A percentile compares a stretch with the other conserved stretches of the same genome.
These are phyloP conservation scores for Penicillium tannophilum DNA, from an alignment of 495 filamentous ascomycete genomes.

Conservation along the genomic window DNA sequence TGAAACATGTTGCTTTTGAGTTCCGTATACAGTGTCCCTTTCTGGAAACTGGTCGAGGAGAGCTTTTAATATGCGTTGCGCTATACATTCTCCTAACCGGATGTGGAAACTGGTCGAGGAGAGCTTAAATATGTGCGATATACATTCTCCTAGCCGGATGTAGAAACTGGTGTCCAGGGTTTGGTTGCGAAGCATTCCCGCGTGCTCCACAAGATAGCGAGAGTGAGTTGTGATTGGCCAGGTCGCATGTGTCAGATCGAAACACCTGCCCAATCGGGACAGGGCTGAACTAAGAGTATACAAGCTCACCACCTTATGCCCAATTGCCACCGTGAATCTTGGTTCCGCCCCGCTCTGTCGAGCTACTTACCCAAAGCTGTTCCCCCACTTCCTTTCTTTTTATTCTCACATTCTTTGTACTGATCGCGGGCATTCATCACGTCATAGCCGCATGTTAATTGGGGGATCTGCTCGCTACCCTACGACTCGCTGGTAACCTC, in stretches of 20 bases:
- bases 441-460: neutral
- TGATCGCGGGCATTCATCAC: neutral
- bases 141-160: too few species aligned
- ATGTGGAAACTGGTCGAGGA: neutral
- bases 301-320: neutral
- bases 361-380: slow-evolving; percentile 2
- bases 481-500: neutral
- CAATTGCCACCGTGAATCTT: neutral
- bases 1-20: neutral
- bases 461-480: neutral
- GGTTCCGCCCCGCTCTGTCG: neutral
- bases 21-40: neutral
- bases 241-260: slow-evolving; percentile 1
- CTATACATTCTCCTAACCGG: too few species aligned
- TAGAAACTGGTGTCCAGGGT: too few species aligned
- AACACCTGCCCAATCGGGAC: slow-evolving; percentile 5
- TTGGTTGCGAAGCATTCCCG: neutral
- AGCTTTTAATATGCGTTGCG: too few species aligned
- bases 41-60: neutral
- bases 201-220: neutral
- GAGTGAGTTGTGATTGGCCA: neutral
- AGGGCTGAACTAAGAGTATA: neutral
- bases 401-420: neutral
- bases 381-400: neutral
- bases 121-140: too few species aligned